phyloP scores from a whole-genome alignment of 441 rosid genomes.

The Breynia disticha region DNA sequence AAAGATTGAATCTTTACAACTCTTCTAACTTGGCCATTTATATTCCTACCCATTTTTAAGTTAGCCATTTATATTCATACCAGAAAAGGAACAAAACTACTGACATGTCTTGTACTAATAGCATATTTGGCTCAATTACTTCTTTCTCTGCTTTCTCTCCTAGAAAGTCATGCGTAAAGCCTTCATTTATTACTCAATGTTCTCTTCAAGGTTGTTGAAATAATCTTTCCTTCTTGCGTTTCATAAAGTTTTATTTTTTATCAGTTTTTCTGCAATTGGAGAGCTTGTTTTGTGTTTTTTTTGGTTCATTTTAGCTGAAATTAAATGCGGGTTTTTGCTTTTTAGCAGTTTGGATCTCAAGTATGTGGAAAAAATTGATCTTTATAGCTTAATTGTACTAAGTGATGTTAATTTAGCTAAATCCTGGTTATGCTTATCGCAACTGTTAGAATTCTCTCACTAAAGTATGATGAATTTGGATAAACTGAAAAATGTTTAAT shows the following conservation, averaged over 20 bases:
- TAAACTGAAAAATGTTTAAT: too few species aligned
- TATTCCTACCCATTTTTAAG: not conserved
- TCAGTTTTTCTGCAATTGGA: not conserved
- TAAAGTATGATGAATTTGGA: too few species aligned
- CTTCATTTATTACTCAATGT: conserved; percentile 34
- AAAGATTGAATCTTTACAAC: too few species aligned
- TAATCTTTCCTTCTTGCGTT: not conserved
- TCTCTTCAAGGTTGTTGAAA: conserved; percentile 40
- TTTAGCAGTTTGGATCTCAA: not conserved
- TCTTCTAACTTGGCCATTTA: too few species aligned
- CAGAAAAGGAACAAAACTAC: not conserved
- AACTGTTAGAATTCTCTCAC: not conserved
- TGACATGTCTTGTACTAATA: conserved; percentile 38
- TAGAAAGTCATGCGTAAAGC: conserved; percentile 15
- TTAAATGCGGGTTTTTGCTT: not conserved
- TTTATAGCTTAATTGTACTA: not conserved
- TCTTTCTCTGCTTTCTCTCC: conserved; percentile 35
- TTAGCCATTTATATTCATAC: not conserved
- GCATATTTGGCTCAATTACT: conserved; percentile 27
- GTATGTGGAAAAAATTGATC: not conserved
- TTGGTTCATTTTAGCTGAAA: not conserved
- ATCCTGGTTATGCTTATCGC: not conserved
- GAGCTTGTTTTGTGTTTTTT: not conserved
- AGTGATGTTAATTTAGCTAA: not conserved
- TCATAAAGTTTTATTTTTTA: not conserved